A percentile compares a stretch with the other conserved stretches of the same genome.
These are phyloP conservation scores for Verticillium zaregamsianum DNA, from an alignment of 2,329 filamentous ascomycete species.

Conservation along the genomic window DNA sequence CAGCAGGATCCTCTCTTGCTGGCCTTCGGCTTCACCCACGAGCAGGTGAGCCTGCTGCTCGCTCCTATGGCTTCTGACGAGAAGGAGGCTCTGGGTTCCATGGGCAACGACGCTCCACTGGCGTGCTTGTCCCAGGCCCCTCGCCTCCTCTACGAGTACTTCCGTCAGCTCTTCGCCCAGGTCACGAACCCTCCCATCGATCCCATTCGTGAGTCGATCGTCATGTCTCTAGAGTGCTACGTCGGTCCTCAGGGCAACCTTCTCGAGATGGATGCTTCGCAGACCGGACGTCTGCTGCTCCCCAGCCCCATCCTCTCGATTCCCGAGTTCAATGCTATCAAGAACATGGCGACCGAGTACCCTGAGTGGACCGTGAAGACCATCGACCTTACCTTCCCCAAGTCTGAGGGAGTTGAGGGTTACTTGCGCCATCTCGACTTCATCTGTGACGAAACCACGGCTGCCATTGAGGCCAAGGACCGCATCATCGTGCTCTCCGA, in stretches of 20 bases:
- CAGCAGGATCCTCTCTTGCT: conserved; percentile 82
- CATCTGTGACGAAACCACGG: conserved; percentile 81
- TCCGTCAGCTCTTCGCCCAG: conserved; percentile 95
- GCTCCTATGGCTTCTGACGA: conserved; percentile 96
- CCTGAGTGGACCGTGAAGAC: conserved; percentile 81
- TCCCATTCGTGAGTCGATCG: conserved; percentile 92
- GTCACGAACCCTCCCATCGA: conserved; percentile 98
- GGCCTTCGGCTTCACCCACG: conserved; percentile 90
- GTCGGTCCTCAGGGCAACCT: conserved; percentile 94
- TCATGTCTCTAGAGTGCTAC: conserved; percentile 97
- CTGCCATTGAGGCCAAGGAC: conserved; percentile 77
- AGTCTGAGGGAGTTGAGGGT: conserved; percentile 74
- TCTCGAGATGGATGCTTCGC: conserved; percentile 85
- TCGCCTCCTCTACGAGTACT: conserved; percentile 90
- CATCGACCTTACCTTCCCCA: conserved; percentile 92
- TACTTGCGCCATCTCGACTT: conserved; percentile 84
- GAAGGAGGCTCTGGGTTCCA: conserved; percentile 93
- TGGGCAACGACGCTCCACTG: conserved; percentile 94
- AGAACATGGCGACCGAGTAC: conserved; percentile 69
- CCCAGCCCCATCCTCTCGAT: conserved; percentile 87
- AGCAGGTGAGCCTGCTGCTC: conserved; percentile 88
- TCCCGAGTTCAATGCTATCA: conserved; percentile 84
- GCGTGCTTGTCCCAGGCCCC: conserved; percentile 89
- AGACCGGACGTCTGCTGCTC: conserved; percentile 81
- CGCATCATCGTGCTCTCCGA: conserved; percentile 88